phyloP scores from a whole-genome alignment of 192 early-diverging fungal species.

The Umbelopsis ramanniana region DNA sequence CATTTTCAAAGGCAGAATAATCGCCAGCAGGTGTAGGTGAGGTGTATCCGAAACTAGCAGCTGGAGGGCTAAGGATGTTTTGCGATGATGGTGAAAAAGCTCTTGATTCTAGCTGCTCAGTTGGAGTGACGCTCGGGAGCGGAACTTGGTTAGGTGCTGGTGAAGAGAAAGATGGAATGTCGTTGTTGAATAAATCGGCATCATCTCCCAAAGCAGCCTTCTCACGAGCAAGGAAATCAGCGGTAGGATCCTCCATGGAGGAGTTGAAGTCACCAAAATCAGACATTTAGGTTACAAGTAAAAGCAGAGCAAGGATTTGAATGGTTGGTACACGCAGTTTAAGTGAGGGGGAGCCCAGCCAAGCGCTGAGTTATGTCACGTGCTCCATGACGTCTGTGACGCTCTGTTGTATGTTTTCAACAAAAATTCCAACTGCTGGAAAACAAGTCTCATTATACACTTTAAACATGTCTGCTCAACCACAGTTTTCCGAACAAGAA shows the following conservation, averaged over 20 bases:
- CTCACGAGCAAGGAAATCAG: slow-evolving; percentile 80
- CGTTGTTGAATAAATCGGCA: slow-evolving; percentile 61
- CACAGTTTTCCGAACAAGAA: slow-evolving; percentile 45
- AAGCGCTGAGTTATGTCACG: background rate
- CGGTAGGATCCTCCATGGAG: slow-evolving; percentile 63
- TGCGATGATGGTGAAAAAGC: slow-evolving; percentile 18
- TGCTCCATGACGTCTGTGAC: slow-evolving; percentile 13
- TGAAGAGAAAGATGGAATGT: slow-evolving; percentile 10
- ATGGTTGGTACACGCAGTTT: background rate
- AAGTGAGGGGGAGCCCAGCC: too few relatives aligned
- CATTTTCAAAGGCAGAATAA: slow-evolving; percentile 33
- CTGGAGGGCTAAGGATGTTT: slow-evolving; percentile 2
- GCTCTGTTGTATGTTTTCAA: slow-evolving; percentile 4
- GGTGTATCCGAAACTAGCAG: background rate
- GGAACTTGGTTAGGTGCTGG: slow-evolving; percentile 19
- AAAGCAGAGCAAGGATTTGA: background rate
- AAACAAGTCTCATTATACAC: background rate
- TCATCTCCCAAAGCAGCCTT: slow-evolving; percentile 72
- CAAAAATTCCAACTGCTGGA: background rate
- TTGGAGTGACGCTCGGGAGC: slow-evolving; percentile 17
- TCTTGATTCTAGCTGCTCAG: slow-evolving; percentile 12
- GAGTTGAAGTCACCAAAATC: slow-evolving; percentile 48
- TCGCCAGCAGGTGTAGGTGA: slow-evolving; percentile 17
- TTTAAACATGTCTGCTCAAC: slow-evolving; percentile 33
- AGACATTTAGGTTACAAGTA: slow-evolving; percentile 35